phyloP scores from a whole-genome alignment of 352 stramenopile genomes.

The Globisporangium ultimum region DNA sequence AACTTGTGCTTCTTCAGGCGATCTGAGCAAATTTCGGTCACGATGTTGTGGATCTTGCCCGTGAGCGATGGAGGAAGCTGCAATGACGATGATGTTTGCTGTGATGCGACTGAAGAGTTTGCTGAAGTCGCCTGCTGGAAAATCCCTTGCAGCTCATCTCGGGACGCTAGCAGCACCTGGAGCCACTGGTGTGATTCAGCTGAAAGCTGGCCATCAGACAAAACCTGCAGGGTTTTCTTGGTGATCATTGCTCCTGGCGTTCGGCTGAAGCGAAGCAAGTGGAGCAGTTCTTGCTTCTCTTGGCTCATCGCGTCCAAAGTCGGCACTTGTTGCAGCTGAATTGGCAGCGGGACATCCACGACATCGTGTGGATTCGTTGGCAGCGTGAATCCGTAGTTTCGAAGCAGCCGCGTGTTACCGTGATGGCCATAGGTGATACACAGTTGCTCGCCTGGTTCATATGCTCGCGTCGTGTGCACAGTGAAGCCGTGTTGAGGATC shows the following conservation, averaged over 20 bases:
- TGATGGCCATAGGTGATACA: conserved; percentile 82
- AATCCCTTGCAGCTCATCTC: conserved; percentile 39
- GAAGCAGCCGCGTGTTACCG: conserved; percentile 58
- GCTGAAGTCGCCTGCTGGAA: conserved; percentile 25
- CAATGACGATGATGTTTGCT: conserved; percentile 10
- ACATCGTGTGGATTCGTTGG: conserved; percentile 40
- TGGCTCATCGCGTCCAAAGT: conserved; percentile 18
- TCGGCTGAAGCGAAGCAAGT: conserved; percentile 14
- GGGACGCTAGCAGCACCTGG: conserved; percentile 42
- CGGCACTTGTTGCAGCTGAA: conserved; percentile 30
- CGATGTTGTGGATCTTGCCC: conserved; percentile 15
- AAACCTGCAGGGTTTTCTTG: conserved; percentile 33
- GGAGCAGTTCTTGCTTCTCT: conserved; percentile 38
- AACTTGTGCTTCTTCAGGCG: conserved; percentile 19
- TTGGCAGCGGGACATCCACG: conserved; percentile 35
- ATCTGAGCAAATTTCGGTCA: conserved; percentile 6
- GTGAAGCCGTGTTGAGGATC: conserved; percentile 57
- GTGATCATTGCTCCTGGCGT: conserved; percentile 6
- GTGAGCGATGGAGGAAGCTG: conserved; percentile 25
- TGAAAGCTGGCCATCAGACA: conserved; percentile 27
- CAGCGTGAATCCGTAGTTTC: conserved; percentile 79
- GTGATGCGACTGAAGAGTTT: not conserved
- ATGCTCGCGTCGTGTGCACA: conserved; percentile 54
- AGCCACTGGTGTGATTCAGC: conserved; percentile 47
- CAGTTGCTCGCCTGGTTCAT: conserved; percentile 61